Evolutionary conservation across 2,329 filamentous ascomycete species (phyloP).

Genomic region (Lachnellula cervina): DNA sequence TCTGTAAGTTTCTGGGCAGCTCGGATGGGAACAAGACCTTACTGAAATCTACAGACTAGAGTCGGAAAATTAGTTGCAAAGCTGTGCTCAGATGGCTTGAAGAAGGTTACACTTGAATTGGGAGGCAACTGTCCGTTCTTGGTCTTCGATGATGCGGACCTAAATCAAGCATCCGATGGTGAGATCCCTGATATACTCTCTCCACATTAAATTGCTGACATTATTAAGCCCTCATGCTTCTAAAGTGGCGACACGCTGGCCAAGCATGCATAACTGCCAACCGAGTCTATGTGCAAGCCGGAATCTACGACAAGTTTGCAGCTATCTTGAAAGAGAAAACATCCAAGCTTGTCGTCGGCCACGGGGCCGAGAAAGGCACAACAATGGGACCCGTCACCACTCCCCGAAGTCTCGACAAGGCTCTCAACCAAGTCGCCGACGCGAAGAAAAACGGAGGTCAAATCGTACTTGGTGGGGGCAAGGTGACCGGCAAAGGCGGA

Average conservation of each 20-base stretch:
- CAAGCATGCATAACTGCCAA: constrained; percentile 64
- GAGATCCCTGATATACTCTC: constrained; percentile 9
- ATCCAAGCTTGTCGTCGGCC: constrained; percentile 52
- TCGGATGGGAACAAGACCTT: background rate
- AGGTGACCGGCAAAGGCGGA: constrained; percentile 45
- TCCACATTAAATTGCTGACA: background rate
- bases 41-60: constrained; percentile 37
- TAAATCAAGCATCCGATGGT: constrained; percentile 50
- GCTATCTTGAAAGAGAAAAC: constrained; percentile 49
- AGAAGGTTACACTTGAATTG: constrained; percentile 60
- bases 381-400: constrained; percentile 59
- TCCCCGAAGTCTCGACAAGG: constrained; percentile 51
- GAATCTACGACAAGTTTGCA: constrained; percentile 58
- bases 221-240: constrained; percentile 35
- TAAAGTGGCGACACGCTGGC: constrained; percentile 56
- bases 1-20: constrained; percentile 30
- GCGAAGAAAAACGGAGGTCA: constrained; percentile 58
- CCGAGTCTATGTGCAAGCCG: constrained; percentile 58
- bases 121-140: constrained; percentile 62
- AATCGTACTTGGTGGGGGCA: constrained; percentile 56
- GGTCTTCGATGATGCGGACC: constrained; percentile 59
- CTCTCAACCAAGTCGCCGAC: constrained; percentile 56
- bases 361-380: constrained; percentile 51
- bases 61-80: constrained; percentile 59
- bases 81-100: constrained; percentile 54